Evolutionary conservation across 176 grass and related monocot genomes (phyloP).

Genomic region (Rhynchospora pubera): DNA sequence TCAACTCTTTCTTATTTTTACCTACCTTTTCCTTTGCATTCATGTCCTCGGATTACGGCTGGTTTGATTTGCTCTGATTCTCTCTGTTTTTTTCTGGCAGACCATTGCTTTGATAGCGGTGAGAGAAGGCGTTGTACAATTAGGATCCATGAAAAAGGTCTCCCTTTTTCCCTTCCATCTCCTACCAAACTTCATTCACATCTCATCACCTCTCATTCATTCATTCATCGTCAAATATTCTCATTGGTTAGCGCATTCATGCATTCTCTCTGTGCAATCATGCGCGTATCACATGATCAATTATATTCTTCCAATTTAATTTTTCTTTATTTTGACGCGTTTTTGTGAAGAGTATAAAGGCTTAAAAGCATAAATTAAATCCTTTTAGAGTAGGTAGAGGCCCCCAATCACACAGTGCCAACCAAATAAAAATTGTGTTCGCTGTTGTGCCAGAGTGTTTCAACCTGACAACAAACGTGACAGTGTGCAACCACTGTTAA

Average conservation of each 20-base stretch:
- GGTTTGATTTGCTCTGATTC: neutral
- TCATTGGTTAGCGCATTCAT: constrained; percentile 3
- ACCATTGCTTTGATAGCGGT: constrained; percentile 91
- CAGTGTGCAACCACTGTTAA: neutral
- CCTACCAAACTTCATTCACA: constrained; percentile 16
- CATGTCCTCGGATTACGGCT: constrained; percentile 2
- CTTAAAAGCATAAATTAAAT: neutral
- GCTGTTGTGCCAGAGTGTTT: neutral
- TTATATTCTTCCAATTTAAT: neutral
- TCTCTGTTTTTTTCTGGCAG: constrained; percentile 27
- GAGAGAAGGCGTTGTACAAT: constrained; percentile 94
- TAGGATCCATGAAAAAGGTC: constrained; percentile 92
- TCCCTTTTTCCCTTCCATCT: neutral
- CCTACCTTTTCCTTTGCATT: neutral
- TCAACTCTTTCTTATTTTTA: neutral
- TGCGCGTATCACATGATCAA: neutral
- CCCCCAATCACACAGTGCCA: neutral
- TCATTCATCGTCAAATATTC: constrained; percentile 19
- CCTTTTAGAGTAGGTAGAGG: neutral
- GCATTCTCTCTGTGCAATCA: constrained; percentile 16
- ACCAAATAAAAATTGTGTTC: neutral
- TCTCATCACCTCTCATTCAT: neutral
- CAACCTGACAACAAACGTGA: no score
- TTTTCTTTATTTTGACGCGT: neutral
- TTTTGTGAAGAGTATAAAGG: neutral